These are phyloP conservation scores for Cyamopsis tetragonoloba DNA, from an alignment of 306 rosid species.

Conservation along the genomic window DNA sequence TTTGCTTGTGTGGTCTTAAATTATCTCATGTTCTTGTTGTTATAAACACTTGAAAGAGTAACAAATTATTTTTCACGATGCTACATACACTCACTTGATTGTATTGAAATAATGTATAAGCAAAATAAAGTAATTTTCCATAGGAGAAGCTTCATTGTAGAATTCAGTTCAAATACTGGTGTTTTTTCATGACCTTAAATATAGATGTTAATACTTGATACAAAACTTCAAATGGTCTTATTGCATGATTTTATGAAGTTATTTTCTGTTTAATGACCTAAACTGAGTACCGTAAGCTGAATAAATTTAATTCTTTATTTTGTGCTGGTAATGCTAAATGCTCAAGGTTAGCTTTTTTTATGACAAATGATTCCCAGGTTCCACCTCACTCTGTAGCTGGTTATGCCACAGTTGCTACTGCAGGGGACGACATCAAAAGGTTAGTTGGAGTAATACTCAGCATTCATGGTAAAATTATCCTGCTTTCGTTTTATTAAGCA, in stretches of 20 bases:
- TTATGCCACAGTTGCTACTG: constrained; percentile 57
- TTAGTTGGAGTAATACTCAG: constrained; percentile 23
- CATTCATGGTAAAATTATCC: constrained; percentile 7
- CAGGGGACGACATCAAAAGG: constrained; percentile 65
- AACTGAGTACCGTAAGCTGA: constrained; percentile 2
- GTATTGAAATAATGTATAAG: not conserved
- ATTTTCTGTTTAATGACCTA: constrained; percentile 2
- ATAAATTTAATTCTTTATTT: not conserved
- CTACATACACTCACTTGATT: not conserved
- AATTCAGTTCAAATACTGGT: not conserved
- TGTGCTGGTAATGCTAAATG: constrained; percentile 6
- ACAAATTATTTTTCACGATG: constrained; percentile 2
- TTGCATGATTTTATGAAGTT: not conserved
- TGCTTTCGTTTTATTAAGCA: constrained; percentile 4
- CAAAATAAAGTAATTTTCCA: not conserved
- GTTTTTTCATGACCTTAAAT: not conserved
- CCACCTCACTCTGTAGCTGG: constrained; percentile 60
- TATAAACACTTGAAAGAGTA: not conserved
- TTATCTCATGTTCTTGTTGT: not conserved
- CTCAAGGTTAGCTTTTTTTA: not conserved
- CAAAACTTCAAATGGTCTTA: constrained; percentile 1
- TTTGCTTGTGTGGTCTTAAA: not conserved
- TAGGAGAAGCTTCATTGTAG: not conserved
- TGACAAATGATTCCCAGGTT: constrained; percentile 50
- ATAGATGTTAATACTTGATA: not conserved